phyloP scores from a whole-genome alignment of 1,284 basidiomycete genomes.

The Mycena citricolor region DNA sequence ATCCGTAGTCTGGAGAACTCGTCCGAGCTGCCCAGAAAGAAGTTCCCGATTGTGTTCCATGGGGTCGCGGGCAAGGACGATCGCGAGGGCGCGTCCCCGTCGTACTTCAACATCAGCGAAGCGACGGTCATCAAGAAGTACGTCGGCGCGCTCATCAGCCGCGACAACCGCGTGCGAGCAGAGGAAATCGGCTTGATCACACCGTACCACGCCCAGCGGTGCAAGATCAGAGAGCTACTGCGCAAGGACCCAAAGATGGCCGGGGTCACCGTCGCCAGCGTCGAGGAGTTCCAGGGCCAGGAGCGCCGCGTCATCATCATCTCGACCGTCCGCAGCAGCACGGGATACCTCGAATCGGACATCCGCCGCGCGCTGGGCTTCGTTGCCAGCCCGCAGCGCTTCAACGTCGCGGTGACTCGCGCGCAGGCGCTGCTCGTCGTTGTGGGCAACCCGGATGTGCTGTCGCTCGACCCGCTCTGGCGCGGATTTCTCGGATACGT shows the following conservation, averaged over 20 bases:
- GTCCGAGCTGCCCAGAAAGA: conserved; percentile 41
- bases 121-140: conserved; percentile 54
- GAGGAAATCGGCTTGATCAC: conserved; percentile 62
- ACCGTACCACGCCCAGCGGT: conserved; percentile 60
- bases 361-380: conserved; percentile 61
- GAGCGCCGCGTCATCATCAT: conserved; percentile 67
- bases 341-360: conserved; percentile 55
- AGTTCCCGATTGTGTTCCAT: conserved; percentile 63
- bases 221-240: conserved; percentile 43
- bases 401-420: conserved; percentile 63
- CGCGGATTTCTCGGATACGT: conserved; percentile 53
- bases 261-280: conserved; percentile 59
- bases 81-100: conserved; percentile 60
- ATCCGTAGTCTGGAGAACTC: conserved; percentile 41
- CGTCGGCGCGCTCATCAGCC: conserved; percentile 24
- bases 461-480: conserved; percentile 60
- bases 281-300: conserved; percentile 71
- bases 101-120: conserved; percentile 66
- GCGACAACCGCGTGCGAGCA: conserved; percentile 32
- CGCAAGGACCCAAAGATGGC: conserved; percentile 30
- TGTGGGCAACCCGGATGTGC: conserved; percentile 52
- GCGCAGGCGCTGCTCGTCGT: conserved; percentile 56
- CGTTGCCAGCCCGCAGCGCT: conserved; percentile 58
- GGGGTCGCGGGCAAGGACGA: conserved; percentile 58
- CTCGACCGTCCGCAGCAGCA: conserved; percentile 63